Percentiles rank a stretch among this genome's conserved stretches.
These are phyloP conservation scores for Funneliformis caledonium DNA, from an alignment of 371 early-diverging fungal species.

Conservation along the genomic window DNA sequence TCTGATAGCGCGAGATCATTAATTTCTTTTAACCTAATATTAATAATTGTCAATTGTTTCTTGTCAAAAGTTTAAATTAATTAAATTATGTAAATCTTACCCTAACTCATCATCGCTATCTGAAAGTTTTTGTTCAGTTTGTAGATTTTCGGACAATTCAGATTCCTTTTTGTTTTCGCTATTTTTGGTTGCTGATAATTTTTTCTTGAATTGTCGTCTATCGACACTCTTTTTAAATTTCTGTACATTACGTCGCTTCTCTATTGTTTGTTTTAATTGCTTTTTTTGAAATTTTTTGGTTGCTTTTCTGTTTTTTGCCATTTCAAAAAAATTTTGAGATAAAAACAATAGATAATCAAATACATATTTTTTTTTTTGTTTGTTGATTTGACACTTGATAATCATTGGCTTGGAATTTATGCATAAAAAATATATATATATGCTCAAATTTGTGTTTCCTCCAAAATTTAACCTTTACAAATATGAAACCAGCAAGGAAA, in stretches of 20 bases:
- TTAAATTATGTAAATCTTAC: no score
- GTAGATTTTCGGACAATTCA: slow-evolving; percentile 39
- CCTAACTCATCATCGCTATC: not conserved
- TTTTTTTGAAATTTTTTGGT: slow-evolving; percentile 89
- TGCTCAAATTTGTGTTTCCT: no score
- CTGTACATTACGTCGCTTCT: slow-evolving; percentile 67
- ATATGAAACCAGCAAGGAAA: slow-evolving; percentile 5
- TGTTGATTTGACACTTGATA: no score
- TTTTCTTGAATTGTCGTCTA: slow-evolving; percentile 48
- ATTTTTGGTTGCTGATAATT: slow-evolving; percentile 25
- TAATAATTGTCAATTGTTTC: slow-evolving; percentile 42
- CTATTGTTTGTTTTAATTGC: slow-evolving; percentile 73
- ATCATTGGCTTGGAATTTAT: no score
- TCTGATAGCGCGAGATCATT: slow-evolving; percentile 36
- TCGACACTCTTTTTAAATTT: slow-evolving; percentile 69
- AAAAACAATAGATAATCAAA: no score
- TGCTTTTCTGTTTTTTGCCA: slow-evolving; percentile 81
- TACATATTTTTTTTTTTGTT: no score
- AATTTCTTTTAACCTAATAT: slow-evolving; percentile 10
- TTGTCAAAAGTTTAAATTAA: slow-evolving; percentile 41
- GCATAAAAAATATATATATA: no score
- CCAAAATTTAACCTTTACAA: not conserved
- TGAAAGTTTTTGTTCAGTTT: slow-evolving; percentile 36
- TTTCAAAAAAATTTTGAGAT: slow-evolving; percentile 38
- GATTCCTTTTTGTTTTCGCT: slow-evolving; percentile 51